These are phyloP conservation scores for Astragalus glycyphyllos DNA, from an alignment of 306 rosid species.

Conservation along the genomic window DNA sequence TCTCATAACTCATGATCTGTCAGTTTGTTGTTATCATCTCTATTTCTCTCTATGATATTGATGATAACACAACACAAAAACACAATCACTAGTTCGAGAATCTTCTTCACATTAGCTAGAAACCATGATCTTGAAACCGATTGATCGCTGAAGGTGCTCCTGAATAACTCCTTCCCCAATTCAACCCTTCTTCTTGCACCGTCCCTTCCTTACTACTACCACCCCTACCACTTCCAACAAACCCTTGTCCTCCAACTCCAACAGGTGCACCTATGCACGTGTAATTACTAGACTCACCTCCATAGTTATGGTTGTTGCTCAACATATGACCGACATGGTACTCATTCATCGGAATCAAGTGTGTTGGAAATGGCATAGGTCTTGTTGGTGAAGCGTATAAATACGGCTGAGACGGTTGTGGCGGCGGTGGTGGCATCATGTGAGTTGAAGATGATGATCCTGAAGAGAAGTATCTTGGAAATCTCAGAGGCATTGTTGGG, in stretches of 20 bases:
- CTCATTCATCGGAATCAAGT: conserved; percentile 54
- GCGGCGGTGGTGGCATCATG: conserved; percentile 22
- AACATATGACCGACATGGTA: conserved; percentile 80
- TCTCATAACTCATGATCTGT: conserved; percentile 57
- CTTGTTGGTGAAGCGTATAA: conserved; percentile 66
- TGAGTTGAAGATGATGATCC: conserved; percentile 69
- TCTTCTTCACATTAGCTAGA: conserved; percentile 47
- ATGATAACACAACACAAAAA: conserved; percentile 32
- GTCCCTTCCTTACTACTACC: conserved; percentile 51
- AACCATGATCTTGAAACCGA: conserved; percentile 84
- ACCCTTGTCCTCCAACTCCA: conserved; percentile 55
- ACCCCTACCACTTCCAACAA: background rate
- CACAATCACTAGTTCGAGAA: conserved; percentile 37
- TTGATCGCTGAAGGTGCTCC: conserved; percentile 68
- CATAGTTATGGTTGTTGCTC: conserved; percentile 47
- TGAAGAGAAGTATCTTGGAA: conserved; percentile 69
- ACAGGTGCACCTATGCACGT: conserved; percentile 95
- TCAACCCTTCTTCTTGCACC: conserved; percentile 48
- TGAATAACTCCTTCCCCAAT: conserved; percentile 58
- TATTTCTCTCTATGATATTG: conserved; percentile 46
- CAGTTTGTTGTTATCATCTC: conserved; percentile 56
- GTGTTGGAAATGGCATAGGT: conserved; percentile 55
- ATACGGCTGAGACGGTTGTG: conserved; percentile 55
- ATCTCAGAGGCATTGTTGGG: conserved; percentile 68
- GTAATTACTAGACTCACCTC: conserved; percentile 45